phyloP scores from a whole-genome alignment of 1,284 basidiomycete species.

The Schizopora paradoxa region DNA sequence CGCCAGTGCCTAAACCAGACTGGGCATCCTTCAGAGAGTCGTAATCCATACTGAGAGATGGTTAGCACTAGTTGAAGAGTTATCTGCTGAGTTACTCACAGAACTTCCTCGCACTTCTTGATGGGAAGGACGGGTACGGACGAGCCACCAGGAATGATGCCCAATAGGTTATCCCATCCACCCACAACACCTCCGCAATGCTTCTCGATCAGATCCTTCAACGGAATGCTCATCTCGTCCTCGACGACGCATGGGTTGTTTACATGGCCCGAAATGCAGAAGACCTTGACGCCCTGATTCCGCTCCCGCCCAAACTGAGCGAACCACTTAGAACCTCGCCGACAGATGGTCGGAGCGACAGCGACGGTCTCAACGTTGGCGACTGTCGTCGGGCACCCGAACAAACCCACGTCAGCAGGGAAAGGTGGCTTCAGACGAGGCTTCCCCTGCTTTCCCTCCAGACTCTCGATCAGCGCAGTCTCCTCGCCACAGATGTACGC shows the following conservation, averaged over 20 bases:
- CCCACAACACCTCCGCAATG: slow-evolving; percentile 94
- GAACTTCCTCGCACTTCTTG: slow-evolving; percentile 73
- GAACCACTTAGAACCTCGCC: slow-evolving; percentile 92
- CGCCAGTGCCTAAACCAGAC: slow-evolving; percentile 93
- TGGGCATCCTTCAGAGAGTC: slow-evolving; percentile 96
- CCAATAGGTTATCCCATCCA: slow-evolving; percentile 94
- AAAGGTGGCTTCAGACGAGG: slow-evolving; percentile 99
- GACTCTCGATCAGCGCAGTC: slow-evolving; percentile 93
- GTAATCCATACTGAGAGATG: slow-evolving; percentile 85
- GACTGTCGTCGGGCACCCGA: slow-evolving; percentile 95
- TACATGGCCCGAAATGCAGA: slow-evolving; percentile 94
- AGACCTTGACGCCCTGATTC: slow-evolving; percentile 95
- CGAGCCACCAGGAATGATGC: slow-evolving; percentile 92
- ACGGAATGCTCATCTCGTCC: slow-evolving; percentile 98
- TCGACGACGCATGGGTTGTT: slow-evolving; percentile 98
- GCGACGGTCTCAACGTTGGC: slow-evolving; percentile 99
- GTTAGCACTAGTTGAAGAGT: slow-evolving; percentile 10
- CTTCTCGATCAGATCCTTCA: slow-evolving; percentile 92
- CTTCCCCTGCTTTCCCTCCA: slow-evolving; percentile 98
- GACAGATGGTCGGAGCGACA: slow-evolving; percentile 94
- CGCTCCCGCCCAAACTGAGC: slow-evolving; percentile 87
- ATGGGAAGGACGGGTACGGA: slow-evolving; percentile 94
- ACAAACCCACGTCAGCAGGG: slow-evolving; percentile 96
- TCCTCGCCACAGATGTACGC: slow-evolving; percentile 99
- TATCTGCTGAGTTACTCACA: slow-evolving; percentile 47